Evolutionary conservation across 2,329 filamentous ascomycete genomes (phyloP), one percentile per base, ranked within the genome.

Genomic region (Epichloe sibirici): DNA sequence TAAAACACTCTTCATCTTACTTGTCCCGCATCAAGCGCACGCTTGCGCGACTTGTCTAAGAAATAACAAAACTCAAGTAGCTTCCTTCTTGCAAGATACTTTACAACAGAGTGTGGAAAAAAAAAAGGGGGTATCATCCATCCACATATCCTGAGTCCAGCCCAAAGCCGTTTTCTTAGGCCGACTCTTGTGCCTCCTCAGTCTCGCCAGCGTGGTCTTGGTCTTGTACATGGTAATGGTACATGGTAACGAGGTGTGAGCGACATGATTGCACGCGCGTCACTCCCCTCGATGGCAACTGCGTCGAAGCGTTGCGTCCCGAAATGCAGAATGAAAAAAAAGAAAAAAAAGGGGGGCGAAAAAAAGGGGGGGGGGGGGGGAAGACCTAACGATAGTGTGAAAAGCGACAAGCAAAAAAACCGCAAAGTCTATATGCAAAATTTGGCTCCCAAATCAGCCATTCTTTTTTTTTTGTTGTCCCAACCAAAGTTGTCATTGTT

Each of bases 81-180:
- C 45, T 40, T 51, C 21, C 25, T 55, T 54, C 50, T 53, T 51
- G 49, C 45, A 38, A 13, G 25, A 57, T 50, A 55, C 63, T 61
- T 53, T 63, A 57, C 61, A 63, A 60, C 63, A 50, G 28, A 48
- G n/a, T 48, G 17, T 44, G 52, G 51, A 56, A 17, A 17, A 17
- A 17, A 17, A 17, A 43, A 52, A 52, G n/a, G 46, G 60, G 61
- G 63, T 65, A 65, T 66, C 64, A 59, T 66, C 57, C 62, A 60
- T 60, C 34, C 57, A 59, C 47, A 55, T 53, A 53, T 63, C 57
- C 59, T 61, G 59, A 65, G 63, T 61, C 62, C 63, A 61, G 63
- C 62, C 64, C 61, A 62, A 61, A 58, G 58, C 56, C 35, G 39
- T 39, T 12, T 21, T 58, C 56, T 56, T 47, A 53, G 55, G 55